phyloP scores from a whole-genome alignment of 495 filamentous ascomycete species.

The Viridothelium virens region DNA sequence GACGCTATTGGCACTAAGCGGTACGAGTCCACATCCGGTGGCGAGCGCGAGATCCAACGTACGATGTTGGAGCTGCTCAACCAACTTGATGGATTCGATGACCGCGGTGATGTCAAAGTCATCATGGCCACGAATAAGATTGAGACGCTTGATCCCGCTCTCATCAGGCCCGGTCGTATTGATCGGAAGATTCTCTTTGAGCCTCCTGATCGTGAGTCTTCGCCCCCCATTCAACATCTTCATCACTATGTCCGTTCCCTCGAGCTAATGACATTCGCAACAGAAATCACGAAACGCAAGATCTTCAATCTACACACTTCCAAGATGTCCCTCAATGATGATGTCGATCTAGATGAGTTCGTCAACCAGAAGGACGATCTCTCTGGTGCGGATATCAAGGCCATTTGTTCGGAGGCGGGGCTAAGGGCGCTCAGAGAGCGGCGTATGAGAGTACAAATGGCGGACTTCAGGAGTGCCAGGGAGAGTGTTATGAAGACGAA shows the following conservation, averaged over 20 bases:
- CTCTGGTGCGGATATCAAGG: conserved; percentile 95
- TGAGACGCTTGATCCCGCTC: conserved; percentile 88
- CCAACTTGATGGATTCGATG: conserved; percentile 97
- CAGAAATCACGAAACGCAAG: conserved; percentile 98
- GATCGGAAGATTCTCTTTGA: conserved; percentile 99
- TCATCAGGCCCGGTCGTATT: conserved; percentile 96
- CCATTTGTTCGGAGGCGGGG: conserved; percentile 95
- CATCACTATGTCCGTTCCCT: conserved; percentile 16
- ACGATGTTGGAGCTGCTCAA: conserved; percentile 99
- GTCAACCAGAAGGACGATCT: conserved; percentile 98
- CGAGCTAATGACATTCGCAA: conserved; percentile 32
- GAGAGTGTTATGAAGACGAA: conserved; percentile 98
- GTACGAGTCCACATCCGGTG: conserved; percentile 94
- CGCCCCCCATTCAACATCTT: background rate
- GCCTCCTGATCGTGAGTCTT: conserved; percentile 81
- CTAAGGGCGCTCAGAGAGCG: conserved; percentile 91
- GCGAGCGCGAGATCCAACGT: conserved; percentile 94
- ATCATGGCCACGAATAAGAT: conserved; percentile 99
- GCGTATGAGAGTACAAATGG: conserved; percentile 98
- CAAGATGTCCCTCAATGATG: conserved; percentile 93
- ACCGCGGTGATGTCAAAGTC: conserved; percentile 98
- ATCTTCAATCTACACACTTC: conserved; percentile 99
- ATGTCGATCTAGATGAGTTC: conserved; percentile 97
- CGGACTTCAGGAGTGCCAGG: conserved; percentile 85
- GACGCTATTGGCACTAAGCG: conserved; percentile 99